Conservation (phyloP, 352 stramenopile species). For the Phytophthora boehmeriae region DNA sequence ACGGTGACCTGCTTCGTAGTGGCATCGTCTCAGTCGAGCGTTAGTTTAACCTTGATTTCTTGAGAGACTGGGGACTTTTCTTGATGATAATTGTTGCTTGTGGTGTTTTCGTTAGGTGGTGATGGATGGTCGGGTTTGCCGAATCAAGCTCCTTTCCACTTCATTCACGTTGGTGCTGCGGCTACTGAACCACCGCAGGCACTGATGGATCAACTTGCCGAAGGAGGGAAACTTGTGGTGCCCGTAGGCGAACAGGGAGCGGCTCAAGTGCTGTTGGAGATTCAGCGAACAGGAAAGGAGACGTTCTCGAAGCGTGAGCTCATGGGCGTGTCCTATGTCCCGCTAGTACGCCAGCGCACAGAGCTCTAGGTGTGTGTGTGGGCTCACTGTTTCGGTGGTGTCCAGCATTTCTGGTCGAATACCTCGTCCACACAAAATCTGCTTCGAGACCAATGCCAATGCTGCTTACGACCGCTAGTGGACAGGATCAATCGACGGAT, state of each 20-base stretch:
- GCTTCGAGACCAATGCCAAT: too few species aligned
- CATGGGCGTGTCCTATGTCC: slow-evolving; percentile 81
- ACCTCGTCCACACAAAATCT: too few species aligned
- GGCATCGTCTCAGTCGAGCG: slow-evolving; percentile 57
- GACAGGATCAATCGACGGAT: too few species aligned
- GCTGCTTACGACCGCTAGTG: too few species aligned
- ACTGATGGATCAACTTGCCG: slow-evolving; percentile 87
- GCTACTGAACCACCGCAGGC: slow-evolving; percentile 85
- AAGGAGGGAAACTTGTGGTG: slow-evolving; percentile 92
- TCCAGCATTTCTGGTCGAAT: too few species aligned
- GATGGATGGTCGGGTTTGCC: slow-evolving; percentile 94
- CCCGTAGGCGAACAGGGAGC: slow-evolving; percentile 83
- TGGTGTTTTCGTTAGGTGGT: slow-evolving; percentile 31
- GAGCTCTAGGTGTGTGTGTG: slow-evolving; percentile 36
- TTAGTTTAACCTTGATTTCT: slow-evolving; percentile 19
- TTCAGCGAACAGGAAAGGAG: slow-evolving; percentile 47
- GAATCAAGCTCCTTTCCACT: slow-evolving; percentile 93
- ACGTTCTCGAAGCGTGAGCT: slow-evolving; percentile 59
- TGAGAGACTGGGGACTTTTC: not conserved
- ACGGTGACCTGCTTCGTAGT: slow-evolving; percentile 80
- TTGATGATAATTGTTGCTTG: slow-evolving; percentile 1
- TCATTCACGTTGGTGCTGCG: slow-evolving; percentile 97
- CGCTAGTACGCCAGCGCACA: slow-evolving; percentile 63
- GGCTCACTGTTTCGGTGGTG: too few species aligned
- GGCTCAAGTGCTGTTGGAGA: slow-evolving; percentile 80